Conservation (phyloP, 106 monocot genomes). For the Dendrobium catenatum region DNA sequence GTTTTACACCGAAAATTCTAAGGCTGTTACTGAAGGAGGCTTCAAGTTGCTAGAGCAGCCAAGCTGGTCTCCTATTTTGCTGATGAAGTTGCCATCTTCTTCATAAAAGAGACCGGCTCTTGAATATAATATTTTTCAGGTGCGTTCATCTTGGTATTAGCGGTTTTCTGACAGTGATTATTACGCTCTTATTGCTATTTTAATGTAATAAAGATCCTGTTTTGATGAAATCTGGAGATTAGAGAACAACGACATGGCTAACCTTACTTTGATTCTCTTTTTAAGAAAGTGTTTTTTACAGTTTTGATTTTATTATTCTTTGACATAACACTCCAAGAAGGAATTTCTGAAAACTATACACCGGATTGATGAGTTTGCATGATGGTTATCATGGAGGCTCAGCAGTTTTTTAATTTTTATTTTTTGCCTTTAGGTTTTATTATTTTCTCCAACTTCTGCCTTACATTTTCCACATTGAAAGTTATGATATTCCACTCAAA, state of each 20-base stretch:
- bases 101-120: background rate
- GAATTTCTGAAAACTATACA: background rate
- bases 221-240: background rate
- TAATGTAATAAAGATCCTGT: background rate
- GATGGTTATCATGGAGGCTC: background rate
- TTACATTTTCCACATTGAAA: no score
- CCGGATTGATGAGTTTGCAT: background rate
- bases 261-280: background rate
- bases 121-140: background rate
- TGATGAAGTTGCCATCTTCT: background rate
- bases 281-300: background rate
- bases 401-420: no score
- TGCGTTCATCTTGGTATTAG: background rate
- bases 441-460: no score
- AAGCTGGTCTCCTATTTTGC: background rate
- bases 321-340: background rate
- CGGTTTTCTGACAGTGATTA: background rate
- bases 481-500: no score
- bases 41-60: conserved; percentile 26
- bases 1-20: conserved; percentile 4
- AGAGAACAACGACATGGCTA: no score
- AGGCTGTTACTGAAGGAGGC: background rate
- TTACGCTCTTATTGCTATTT: background rate
- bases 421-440: no score
- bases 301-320: background rate